Percentiles rank a stretch among this genome's conserved stretches.
These are phyloP conservation scores for Termitomyces sp. DNA, from an alignment of 768 basidiomycete species.

Conservation along the genomic window DNA sequence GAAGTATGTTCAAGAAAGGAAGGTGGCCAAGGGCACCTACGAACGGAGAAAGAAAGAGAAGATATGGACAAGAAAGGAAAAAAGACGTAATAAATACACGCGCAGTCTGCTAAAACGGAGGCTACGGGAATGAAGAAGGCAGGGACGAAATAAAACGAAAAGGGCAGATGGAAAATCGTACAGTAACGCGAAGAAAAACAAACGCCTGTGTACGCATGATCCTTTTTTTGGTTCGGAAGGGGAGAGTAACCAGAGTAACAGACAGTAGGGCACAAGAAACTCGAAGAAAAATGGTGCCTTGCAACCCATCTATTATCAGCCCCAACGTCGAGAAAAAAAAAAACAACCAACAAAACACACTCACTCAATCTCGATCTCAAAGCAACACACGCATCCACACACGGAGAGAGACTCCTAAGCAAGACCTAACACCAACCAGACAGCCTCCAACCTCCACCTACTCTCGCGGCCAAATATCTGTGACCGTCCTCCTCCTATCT, in stretches of 20 bases:
- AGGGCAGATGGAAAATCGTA: not conserved
- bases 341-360: not conserved
- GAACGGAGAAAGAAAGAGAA: too few relatives aligned
- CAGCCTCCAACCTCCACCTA: not conserved
- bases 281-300: not conserved
- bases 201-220: not conserved
- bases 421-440: not conserved
- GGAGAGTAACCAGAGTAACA: not conserved
- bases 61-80: slow-evolving; percentile 4
- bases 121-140: not conserved
- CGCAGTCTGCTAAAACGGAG: not conserved
- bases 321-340: too few relatives aligned
- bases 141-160: not conserved
- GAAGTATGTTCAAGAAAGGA: too few relatives aligned
- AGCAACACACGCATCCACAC: not conserved
- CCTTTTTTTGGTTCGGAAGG: not conserved
- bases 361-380: not conserved
- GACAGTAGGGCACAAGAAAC: not conserved
- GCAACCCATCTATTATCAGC: not conserved
- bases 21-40: too few relatives aligned
- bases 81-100: slow-evolving; percentile 14
- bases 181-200: not conserved
- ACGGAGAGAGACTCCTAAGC: not conserved
- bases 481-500: slow-evolving; percentile 42
- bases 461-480: slow-evolving; percentile 39